A percentile compares a stretch with the other conserved stretches of the same genome.
Conservation (phyloP, 768 basidiomycete genomes). For the Neoboletus subvelutipes region DNA sequence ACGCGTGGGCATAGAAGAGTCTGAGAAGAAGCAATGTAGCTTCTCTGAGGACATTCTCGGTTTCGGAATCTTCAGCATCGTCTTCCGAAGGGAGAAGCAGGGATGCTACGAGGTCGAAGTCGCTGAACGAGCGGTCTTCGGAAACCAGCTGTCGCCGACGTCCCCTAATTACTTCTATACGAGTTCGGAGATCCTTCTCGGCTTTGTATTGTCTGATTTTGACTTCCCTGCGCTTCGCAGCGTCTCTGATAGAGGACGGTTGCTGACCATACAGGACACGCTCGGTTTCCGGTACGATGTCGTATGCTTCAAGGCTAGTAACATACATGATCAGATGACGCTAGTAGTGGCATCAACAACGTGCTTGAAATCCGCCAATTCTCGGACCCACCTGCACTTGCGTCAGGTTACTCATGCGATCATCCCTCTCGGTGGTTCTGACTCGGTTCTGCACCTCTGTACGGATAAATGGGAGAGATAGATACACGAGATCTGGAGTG, state of each 20-base stretch:
- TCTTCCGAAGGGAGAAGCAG: constrained; percentile 46
- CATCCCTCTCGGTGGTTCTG: constrained; percentile 52
- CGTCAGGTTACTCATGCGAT: constrained; percentile 55
- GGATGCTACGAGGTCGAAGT: constrained; percentile 64
- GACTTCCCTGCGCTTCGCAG: constrained; percentile 70
- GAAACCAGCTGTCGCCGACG: constrained; percentile 44
- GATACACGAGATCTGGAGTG: constrained; percentile 71
- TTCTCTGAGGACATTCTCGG: constrained; percentile 66
- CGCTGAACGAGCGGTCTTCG: constrained; percentile 38
- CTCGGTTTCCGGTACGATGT: constrained; percentile 62
- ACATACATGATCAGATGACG: constrained; percentile 48
- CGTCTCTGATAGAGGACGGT: constrained; percentile 53
- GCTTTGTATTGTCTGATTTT: constrained; percentile 91
- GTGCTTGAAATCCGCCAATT: constrained; percentile 2
- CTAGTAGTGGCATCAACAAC: constrained; percentile 35
- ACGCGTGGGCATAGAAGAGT: constrained; percentile 68
- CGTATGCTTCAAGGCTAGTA: constrained; percentile 58
- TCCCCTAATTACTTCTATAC: constrained; percentile 63
- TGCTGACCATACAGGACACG: constrained; percentile 52
- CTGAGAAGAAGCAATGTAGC: constrained; percentile 69
- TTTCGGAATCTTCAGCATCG: constrained; percentile 54
- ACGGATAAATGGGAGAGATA: constrained; percentile 66
- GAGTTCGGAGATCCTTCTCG: constrained; percentile 74
- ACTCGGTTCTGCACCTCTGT: constrained; percentile 66
- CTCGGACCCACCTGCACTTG: constrained; percentile 54